Conservation (phyloP, 768 basidiomycete species). For the Pleurotus tuber-regium region DNA sequence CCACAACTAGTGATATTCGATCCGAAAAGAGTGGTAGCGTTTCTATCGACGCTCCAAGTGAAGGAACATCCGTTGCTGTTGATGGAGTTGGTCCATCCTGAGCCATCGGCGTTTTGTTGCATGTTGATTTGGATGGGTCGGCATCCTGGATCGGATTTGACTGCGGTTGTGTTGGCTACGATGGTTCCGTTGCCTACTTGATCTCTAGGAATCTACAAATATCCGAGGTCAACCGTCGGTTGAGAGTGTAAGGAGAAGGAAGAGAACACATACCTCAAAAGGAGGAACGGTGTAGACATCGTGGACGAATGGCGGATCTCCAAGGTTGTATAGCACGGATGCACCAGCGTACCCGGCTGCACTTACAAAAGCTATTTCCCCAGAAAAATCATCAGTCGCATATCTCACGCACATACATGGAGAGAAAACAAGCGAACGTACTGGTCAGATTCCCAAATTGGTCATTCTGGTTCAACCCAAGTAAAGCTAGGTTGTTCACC, state of each 20-base stretch:
- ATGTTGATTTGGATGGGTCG: slow-evolving; percentile 37
- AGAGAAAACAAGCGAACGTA: slow-evolving; percentile 21
- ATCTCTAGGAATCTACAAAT: slow-evolving; percentile 33
- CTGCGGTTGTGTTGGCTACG: slow-evolving; percentile 44
- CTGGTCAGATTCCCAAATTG: slow-evolving; percentile 49
- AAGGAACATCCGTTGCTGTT: slow-evolving; percentile 38
- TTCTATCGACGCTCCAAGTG: slow-evolving; percentile 38
- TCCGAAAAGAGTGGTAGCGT: slow-evolving; percentile 43
- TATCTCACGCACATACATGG: background rate
- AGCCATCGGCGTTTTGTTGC: slow-evolving; percentile 25
- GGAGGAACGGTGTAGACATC: slow-evolving; percentile 43
- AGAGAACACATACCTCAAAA: slow-evolving; percentile 35
- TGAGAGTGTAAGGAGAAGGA: too few species aligned
- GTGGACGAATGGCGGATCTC: slow-evolving; percentile 43
- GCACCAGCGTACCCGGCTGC: slow-evolving; percentile 56
- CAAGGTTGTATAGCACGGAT: slow-evolving; percentile 42
- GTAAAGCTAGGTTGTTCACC: slow-evolving; percentile 31
- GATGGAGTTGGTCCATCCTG: slow-evolving; percentile 43
- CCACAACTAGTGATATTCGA: slow-evolving; percentile 3
- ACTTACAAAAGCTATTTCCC: slow-evolving; percentile 51
- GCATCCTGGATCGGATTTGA: slow-evolving; percentile 46
- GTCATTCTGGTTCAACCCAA: slow-evolving; percentile 43
- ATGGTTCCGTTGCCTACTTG: slow-evolving; percentile 43
- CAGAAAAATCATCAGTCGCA: background rate
- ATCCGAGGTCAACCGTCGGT: too few species aligned